Base-by-base conservation (phyloP, 768 basidiomycete species). In the Porpolomopsis calyptriformis region DNA sequence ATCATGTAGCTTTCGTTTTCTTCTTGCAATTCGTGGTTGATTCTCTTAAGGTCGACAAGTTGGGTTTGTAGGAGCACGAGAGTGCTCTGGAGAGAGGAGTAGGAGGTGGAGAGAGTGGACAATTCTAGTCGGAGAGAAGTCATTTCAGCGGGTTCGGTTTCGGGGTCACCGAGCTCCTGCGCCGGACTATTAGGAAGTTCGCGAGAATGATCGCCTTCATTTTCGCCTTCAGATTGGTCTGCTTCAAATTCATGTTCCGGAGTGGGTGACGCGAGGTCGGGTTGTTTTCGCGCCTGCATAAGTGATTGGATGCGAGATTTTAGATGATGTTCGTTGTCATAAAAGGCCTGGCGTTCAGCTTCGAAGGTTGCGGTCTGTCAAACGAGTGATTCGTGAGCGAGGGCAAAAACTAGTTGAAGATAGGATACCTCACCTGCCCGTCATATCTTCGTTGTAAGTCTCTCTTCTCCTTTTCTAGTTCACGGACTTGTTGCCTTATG, bases 1-100 rank as follows among this genome's bases (percentile, higher is more conserved):
- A 93, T 88, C 76, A 94, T 90, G 67, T 91, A 99, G 41, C 87
- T 87, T 64, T 96, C 92, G 61, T 97, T 99, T 55, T 98, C 93
- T 62, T 98, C 92, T 63, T 92, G 89, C 33, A 91, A 62, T 52
- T 84, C 79, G 52, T 82, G 76, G 60, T 96, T 96, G 50, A 92
- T 83, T 45, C 85, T 70, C 64, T 91, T 88, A 44, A 97, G 64
- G 57, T 97, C 93, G 26, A 82, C 70, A 9, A 96, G 71, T 57
- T 97, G 91, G 2, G 78, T 75, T 60, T 88, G 85, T 34, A 93
- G 68, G 27, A 91, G 77, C n/a, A 84, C 72, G 8, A 93, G 69
- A 23, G 90, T 92, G 48, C 78, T 85, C 55, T 92, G 81, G 16
- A 96, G 64, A 4, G 87, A 91, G 0, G 77, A 63, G 60, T 94